Evolutionary conservation across 257 asterid genomes (phyloP).

Genomic region (Cynanchum wilfordii): DNA sequence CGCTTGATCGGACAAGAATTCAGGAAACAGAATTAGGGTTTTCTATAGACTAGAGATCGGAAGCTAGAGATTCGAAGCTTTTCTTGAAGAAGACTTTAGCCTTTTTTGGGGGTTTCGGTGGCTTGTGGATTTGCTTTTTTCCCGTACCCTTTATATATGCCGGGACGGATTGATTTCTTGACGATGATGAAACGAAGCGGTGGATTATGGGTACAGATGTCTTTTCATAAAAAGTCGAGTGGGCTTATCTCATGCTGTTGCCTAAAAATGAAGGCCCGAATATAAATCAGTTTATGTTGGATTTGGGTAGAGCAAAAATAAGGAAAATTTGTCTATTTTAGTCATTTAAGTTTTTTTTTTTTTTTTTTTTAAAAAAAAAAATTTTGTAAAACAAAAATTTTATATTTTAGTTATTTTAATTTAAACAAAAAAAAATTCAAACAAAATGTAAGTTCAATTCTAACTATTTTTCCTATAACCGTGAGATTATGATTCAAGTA

Average conservation of each 20-base stretch:
- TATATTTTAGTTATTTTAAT: too few species aligned
- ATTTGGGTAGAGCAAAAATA: too few species aligned
- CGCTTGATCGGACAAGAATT: background rate
- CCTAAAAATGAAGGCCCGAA: too few species aligned
- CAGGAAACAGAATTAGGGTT: slow-evolving; percentile 11
- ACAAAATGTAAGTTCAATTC: too few species aligned
- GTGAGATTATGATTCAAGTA: too few species aligned
- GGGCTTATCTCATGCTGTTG: background rate
- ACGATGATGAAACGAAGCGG: background rate
- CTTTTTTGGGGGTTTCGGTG: background rate
- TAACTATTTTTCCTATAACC: too few species aligned
- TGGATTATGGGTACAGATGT: background rate
- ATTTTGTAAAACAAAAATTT: too few species aligned
- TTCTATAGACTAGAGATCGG: slow-evolving; percentile 12
- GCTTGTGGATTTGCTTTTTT: background rate
- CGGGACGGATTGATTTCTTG: background rate
- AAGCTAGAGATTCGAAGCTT: slow-evolving; percentile 33
- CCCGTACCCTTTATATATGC: background rate
- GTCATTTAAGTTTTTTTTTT: too few species aligned
- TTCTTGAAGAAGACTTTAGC: slow-evolving; percentile 18
- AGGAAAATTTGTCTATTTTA: too few species aligned
- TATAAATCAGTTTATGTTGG: too few species aligned
- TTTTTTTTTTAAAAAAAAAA: too few species aligned
- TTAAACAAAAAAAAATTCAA: too few species aligned
- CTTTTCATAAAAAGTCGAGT: background rate